These are phyloP conservation scores for Cladorrhinum samala DNA, from an alignment of 495 filamentous ascomycete species.

Conservation along the genomic window DNA sequence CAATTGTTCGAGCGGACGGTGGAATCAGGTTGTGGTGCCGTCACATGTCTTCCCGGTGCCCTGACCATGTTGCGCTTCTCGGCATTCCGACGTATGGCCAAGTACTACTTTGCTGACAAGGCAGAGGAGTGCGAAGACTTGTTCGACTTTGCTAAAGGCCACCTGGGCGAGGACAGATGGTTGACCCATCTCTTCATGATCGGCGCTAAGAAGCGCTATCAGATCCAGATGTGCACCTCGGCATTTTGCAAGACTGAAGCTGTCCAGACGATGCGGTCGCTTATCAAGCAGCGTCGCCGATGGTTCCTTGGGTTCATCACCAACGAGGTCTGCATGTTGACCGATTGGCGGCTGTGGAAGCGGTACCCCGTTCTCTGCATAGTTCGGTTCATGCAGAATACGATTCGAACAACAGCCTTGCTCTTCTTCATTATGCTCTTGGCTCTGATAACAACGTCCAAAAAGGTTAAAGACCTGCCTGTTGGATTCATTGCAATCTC, in stretches of 20 bases:
- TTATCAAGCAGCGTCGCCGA: slow-evolving; percentile 89
- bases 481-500: slow-evolving; percentile 96
- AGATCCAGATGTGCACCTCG: slow-evolving; percentile 95
- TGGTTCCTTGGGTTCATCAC: slow-evolving; percentile 99
- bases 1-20: slow-evolving; percentile 96
- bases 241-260: slow-evolving; percentile 99
- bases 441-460: slow-evolving; percentile 77
- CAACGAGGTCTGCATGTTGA: slow-evolving; percentile 98
- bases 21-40: slow-evolving; percentile 89
- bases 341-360: slow-evolving; percentile 84
- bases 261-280: slow-evolving; percentile 76
- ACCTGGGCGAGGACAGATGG: slow-evolving; percentile 95
- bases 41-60: slow-evolving; percentile 92
- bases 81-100: slow-evolving; percentile 93
- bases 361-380: slow-evolving; percentile 85
- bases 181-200: slow-evolving; percentile 99
- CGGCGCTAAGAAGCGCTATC: slow-evolving; percentile 82
- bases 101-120: slow-evolving; percentile 98
- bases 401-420: slow-evolving; percentile 88
- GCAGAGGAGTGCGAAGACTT: slow-evolving; percentile 93
- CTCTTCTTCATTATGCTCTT: slow-evolving; percentile 95
- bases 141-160: slow-evolving; percentile 94
- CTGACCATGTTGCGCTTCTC: slow-evolving; percentile 94
- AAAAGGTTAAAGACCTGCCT: slow-evolving; percentile 69
- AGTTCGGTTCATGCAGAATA: slow-evolving; percentile 93